Percentiles rank a stretch among this genome's conserved stretches.
These are phyloP conservation scores for Dioszegia crocea DNA, from an alignment of 768 basidiomycete species.

Conservation along the genomic window DNA sequence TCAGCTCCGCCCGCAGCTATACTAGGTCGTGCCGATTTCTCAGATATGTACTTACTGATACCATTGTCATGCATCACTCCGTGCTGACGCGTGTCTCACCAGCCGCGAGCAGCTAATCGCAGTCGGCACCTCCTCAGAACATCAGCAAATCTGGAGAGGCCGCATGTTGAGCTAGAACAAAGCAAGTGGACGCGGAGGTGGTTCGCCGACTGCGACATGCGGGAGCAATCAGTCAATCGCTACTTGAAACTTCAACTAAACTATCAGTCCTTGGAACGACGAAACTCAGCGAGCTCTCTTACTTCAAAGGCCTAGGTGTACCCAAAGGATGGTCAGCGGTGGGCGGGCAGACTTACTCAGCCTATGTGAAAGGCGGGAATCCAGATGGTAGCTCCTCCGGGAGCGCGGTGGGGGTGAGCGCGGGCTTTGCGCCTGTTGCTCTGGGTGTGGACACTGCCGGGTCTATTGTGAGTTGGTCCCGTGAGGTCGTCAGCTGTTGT, in stretches of 20 bases:
- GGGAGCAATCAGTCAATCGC: constrained; percentile 6
- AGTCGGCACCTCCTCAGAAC: too few relatives aligned
- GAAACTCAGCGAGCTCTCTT: constrained; percentile 32
- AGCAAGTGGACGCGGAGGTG: neutral
- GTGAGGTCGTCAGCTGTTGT: too few relatives aligned
- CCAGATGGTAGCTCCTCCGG: constrained; percentile 34
- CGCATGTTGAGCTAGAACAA: too few relatives aligned
- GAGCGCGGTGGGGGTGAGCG: constrained; percentile 30
- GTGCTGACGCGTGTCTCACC: too few relatives aligned
- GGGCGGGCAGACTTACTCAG: constrained; percentile 34
- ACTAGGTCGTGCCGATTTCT: too few relatives aligned
- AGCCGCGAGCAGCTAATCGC: too few relatives aligned
- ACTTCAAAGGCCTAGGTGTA: constrained; percentile 22
- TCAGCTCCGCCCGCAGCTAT: too few relatives aligned
- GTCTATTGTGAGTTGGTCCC: constrained; percentile 15
- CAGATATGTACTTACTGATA: too few relatives aligned
- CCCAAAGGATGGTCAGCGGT: constrained; percentile 39
- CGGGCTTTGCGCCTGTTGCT: constrained; percentile 32
- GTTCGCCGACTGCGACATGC: neutral
- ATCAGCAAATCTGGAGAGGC: too few relatives aligned
- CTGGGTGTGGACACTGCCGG: constrained; percentile 35
- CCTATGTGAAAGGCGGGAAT: constrained; percentile 38
- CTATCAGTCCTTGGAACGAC: constrained; percentile 33
- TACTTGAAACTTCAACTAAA: neutral
- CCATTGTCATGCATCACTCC: too few relatives aligned